A percentile compares a stretch with the other conserved stretches of the same genome.
These are phyloP conservation scores for Hyparrhenia diplandra DNA, from an alignment of 176 grass and related monocot species.

Conservation along the genomic window DNA sequence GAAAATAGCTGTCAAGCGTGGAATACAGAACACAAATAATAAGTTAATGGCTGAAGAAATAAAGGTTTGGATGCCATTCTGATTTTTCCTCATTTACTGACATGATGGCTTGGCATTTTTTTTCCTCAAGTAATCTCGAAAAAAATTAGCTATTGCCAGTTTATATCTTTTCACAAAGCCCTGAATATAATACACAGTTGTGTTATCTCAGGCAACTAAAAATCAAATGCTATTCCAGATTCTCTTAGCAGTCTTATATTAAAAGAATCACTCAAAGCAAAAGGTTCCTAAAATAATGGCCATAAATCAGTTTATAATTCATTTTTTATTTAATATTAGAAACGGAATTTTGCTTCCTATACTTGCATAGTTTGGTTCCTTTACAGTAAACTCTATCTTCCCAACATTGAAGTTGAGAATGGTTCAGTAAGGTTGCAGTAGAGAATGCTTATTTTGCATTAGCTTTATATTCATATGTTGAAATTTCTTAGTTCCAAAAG, in stretches of 20 bases:
- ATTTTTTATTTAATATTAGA: not conserved
- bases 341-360: not conserved
- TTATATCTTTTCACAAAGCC: not conserved
- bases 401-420: not conserved
- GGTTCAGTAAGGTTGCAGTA: not conserved
- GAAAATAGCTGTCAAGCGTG: constrained; percentile 93
- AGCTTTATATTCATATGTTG: not conserved
- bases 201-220: constrained; percentile 8
- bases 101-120: not conserved
- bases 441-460: not conserved
- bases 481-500: not conserved
- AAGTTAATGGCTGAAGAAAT: constrained; percentile 92
- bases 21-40: constrained; percentile 92
- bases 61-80: constrained; percentile 53
- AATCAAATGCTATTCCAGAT: not conserved
- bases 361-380: not conserved
- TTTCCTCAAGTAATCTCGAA: not conserved
- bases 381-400: not conserved
- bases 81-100: not conserved
- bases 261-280: not conserved
- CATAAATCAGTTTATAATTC: not conserved
- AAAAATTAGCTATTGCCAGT: not conserved
- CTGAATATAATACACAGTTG: not conserved
- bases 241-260: not conserved
- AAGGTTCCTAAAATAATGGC: not conserved